Evolutionary conservation across 1,284 basidiomycete genomes (phyloP).

Genomic region (Wallemia hederae): DNA sequence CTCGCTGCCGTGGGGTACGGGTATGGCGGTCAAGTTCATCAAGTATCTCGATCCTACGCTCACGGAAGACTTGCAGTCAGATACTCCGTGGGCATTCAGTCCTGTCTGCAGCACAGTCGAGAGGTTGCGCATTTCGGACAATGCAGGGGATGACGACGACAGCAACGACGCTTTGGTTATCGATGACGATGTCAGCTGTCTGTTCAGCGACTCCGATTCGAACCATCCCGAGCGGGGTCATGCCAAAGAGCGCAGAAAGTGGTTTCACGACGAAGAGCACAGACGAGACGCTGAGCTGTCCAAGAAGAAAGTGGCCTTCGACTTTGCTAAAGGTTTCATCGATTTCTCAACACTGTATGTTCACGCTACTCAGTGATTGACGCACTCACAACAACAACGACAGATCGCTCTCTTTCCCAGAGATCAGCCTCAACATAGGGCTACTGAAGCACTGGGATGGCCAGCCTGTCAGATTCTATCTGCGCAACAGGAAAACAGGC

Average conservation of each 20-base stretch:
- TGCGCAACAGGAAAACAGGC: not conserved
- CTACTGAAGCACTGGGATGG: not conserved
- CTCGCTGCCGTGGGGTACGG: not conserved
- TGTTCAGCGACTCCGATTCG: not conserved
- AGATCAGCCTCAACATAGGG: not conserved
- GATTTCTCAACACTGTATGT: not conserved
- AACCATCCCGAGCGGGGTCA: not conserved
- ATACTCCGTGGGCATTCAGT: not conserved
- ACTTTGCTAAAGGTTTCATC: not conserved
- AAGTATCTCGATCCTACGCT: not conserved
- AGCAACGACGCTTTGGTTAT: not conserved
- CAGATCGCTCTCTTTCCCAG: not conserved
- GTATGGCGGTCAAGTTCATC: not conserved
- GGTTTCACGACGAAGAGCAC: not conserved
- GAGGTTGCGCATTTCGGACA: not conserved
- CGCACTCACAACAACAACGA: not conserved
- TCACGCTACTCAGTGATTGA: not conserved
- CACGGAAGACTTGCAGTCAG: not conserved
- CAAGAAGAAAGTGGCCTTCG: not conserved
- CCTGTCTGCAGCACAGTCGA: not conserved
- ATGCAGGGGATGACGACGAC: not conserved
- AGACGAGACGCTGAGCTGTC: not conserved
- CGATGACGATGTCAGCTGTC: not conserved
- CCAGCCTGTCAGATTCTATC: not conserved
- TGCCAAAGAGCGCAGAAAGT: not conserved